phyloP scores from a whole-genome alignment of 192 early-diverging fungal species.

The Linnemannia hyalina region DNA sequence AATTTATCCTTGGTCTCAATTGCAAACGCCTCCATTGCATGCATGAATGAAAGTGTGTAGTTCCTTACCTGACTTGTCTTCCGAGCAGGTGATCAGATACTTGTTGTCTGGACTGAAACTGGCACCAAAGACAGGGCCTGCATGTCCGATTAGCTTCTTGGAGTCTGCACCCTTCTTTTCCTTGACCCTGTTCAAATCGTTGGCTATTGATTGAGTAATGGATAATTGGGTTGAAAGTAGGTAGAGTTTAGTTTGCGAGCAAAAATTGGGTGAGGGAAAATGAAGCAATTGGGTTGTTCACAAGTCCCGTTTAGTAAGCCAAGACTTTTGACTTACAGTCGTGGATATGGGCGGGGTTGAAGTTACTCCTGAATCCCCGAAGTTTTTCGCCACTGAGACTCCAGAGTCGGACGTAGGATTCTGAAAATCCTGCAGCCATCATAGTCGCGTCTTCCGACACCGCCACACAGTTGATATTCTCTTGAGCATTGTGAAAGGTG shows the following conservation, averaged over 20 bases:
- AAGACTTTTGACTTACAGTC: conserved; percentile 55
- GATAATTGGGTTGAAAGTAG: background rate
- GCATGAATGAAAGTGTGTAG: background rate
- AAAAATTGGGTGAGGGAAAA: background rate
- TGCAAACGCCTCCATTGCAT: background rate
- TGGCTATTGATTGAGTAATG: conserved; percentile 40
- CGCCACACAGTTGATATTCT: conserved; percentile 88
- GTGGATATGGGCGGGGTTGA: conserved; percentile 70
- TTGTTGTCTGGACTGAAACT: conserved; percentile 89
- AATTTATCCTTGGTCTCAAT: background rate
- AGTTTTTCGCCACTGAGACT: conserved; percentile 85
- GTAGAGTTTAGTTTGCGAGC: background rate
- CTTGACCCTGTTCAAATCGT: conserved; percentile 70
- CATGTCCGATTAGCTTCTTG: conserved; percentile 87
- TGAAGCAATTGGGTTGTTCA: background rate
- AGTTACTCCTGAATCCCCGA: conserved; percentile 70
- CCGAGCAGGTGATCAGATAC: conserved; percentile 90
- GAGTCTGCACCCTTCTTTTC: conserved; percentile 71
- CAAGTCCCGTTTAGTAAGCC: background rate
- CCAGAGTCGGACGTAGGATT: conserved; percentile 96
- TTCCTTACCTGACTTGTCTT: conserved; percentile 86
- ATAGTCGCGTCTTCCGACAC: conserved; percentile 86
- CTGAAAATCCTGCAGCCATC: conserved; percentile 92
- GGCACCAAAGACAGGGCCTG: conserved; percentile 90
- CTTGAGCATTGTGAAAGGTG: conserved; percentile 95